Conservation (phyloP, 2,329 filamentous ascomycete genomes). For the Akanthomyces uredinophilus region DNA sequence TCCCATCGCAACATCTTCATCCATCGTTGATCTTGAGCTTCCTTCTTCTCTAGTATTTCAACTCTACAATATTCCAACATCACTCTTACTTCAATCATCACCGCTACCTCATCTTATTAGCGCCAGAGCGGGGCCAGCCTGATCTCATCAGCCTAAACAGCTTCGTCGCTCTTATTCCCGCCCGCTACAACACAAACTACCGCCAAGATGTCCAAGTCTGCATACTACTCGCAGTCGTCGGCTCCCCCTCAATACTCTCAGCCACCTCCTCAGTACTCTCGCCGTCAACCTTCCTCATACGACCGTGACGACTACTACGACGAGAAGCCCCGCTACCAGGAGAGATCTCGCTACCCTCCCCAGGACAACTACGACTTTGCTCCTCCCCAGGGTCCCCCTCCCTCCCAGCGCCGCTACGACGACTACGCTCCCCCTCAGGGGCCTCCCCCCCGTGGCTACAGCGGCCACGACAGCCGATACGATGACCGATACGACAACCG, state of each 20-base stretch:
- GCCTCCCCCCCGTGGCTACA: constrained; percentile 4
- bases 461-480: constrained; percentile 1
- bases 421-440: constrained; percentile 10
- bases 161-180: not conserved
- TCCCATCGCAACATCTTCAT: not conserved
- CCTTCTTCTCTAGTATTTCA: not conserved
- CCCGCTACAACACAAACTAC: not conserved
- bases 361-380: constrained; percentile 12
- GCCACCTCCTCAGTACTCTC: constrained; percentile 12
- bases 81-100: not conserved
- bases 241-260: constrained; percentile 13
- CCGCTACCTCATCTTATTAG: constrained; percentile 1
- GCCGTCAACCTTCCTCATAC: not conserved
- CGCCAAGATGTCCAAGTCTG: constrained; percentile 12
- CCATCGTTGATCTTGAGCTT: not conserved
- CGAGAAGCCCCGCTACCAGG: constrained; percentile 11
- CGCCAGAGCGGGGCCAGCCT: constrained; percentile 7
- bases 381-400: constrained; percentile 12
- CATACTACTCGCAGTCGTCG: constrained; percentile 9
- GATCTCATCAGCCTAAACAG: constrained; percentile 4
- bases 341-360: constrained; percentile 2
- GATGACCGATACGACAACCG: constrained; percentile 5
- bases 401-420: constrained; percentile 9
- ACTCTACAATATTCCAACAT: not conserved
- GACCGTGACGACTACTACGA: constrained; percentile 11